These are phyloP conservation scores for Usnea hakonensis DNA, from an alignment of 495 filamentous ascomycete genomes.

Conservation along the genomic window DNA sequence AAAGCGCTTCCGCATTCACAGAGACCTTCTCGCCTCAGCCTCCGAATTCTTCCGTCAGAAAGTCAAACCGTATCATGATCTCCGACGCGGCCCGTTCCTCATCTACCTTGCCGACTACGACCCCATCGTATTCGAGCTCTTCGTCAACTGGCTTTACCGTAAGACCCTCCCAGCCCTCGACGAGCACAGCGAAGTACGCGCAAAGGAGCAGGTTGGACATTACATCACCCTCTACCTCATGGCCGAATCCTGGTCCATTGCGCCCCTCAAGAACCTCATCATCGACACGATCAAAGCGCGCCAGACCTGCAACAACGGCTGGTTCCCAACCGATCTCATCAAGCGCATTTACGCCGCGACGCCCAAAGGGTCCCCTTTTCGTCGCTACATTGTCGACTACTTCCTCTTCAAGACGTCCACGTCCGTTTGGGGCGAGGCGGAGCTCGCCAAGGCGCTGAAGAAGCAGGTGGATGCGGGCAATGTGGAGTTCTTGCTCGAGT, in stretches of 20 bases:
- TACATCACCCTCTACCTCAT: constrained; percentile 1
- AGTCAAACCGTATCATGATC: background rate
- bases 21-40: background rate
- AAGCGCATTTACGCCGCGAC: background rate
- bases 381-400: constrained; percentile 9
- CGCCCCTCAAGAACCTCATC: constrained; percentile 12
- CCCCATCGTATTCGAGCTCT: background rate
- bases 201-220: background rate
- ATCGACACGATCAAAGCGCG: constrained; percentile 3
- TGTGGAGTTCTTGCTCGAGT: constrained; percentile 7
- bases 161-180: background rate
- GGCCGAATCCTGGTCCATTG: no score
- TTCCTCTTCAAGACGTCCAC: constrained; percentile 5
- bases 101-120: background rate
- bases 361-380: background rate
- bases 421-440: no score
- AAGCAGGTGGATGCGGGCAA: background rate
- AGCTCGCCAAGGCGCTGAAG: no score
- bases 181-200: background rate
- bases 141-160: constrained; percentile 5
- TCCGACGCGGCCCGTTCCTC: background rate
- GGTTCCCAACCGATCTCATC: background rate
- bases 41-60: background rate
- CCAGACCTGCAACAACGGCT: background rate
- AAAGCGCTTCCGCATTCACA: background rate